Conservation (phyloP, 805 yeast genomes). For the Lachancea fermentati region DNA sequence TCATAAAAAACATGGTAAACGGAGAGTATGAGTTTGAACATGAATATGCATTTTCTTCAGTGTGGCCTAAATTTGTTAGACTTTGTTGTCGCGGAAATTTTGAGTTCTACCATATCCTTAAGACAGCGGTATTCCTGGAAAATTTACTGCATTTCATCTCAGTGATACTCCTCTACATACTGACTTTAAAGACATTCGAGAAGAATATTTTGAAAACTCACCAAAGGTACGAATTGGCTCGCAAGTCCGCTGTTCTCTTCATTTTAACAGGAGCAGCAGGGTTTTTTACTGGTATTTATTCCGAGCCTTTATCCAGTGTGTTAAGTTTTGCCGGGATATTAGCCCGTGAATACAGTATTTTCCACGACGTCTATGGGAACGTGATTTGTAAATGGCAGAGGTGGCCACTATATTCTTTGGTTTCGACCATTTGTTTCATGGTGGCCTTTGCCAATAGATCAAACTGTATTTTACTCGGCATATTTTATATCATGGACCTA, state of each 20-base stretch:
- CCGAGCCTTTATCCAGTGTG: slow-evolving; percentile 68
- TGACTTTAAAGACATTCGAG: slow-evolving; percentile 39
- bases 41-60: slow-evolving; percentile 80
- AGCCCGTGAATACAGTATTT: slow-evolving; percentile 38
- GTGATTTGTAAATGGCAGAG: slow-evolving; percentile 10
- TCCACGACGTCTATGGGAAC: slow-evolving; percentile 11
- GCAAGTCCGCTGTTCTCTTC: slow-evolving; percentile 41
- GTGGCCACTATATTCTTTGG: slow-evolving; percentile 20
- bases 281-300: slow-evolving; percentile 65
- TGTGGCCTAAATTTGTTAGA: slow-evolving; percentile 58
- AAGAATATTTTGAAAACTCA: slow-evolving; percentile 12
- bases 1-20: slow-evolving; percentile 45
- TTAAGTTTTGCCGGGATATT: slow-evolving; percentile 52
- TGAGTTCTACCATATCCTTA: slow-evolving; percentile 41
- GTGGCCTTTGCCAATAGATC: slow-evolving; percentile 62
- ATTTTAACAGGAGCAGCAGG: slow-evolving; percentile 75
- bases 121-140: slow-evolving; percentile 44
- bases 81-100: slow-evolving; percentile 10
- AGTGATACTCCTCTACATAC: slow-evolving; percentile 41
- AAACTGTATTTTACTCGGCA: slow-evolving; percentile 70
- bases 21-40: slow-evolving; percentile 65
- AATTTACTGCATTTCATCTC: slow-evolving; percentile 49
- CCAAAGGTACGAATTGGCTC: slow-evolving; percentile 24
- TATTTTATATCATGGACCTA: slow-evolving; percentile 56
- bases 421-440: slow-evolving; percentile 39